Evolutionary conservation across 441 rosid genomes (phyloP), one percentile per base, ranked within the genome.

Genomic region (Flueggea neowawraea): DNA sequence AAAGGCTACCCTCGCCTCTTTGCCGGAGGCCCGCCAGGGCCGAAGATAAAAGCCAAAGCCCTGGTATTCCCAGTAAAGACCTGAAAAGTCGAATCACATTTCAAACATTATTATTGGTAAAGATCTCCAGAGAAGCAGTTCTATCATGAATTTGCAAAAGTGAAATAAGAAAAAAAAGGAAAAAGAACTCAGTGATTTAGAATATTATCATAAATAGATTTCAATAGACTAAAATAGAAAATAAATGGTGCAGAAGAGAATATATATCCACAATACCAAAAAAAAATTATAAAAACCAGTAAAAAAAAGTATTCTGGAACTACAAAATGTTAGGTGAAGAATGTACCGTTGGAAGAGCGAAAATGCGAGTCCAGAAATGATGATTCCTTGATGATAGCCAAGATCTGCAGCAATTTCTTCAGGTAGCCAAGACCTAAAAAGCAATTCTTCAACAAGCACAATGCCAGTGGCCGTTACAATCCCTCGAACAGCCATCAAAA

Each of bases 351-450:
- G 98, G 62, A 71, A 63, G 75, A 90, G 69, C 72, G 98, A 73
- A 78, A 82, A 91, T 55, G 69, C 72, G 61, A 95, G 80, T 62
- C 99, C 98, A 5, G 99, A 85, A 63, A 88, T 71, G 63, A 91
- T 83, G 63, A 88, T 76, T 75, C 91, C 96, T 70, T 36, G 73
- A 69, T 84, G 89, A 80, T 86, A 90, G 57, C 95, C 97, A 71
- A 87, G 75, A 69, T 95, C 97, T 41, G 79, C 50, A 10, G 93
- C 84, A 65, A 95, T 87, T 77, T 95, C 98, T 67, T 82, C 80
- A 62, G 90, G 90, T 73, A 95, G 68, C 98, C 97, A 91, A 47
- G 98, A 82, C 64, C 97, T 83, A 69, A 95, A 91, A 70, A 91
- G 78, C 74, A 95, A 66, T 76, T 95, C 99, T 76, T 91, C 98